Percentiles rank a stretch among this genome's conserved stretches.
Conservation (phyloP, 805 yeast species). For the Zygoascus flipseniorum region DNA sequence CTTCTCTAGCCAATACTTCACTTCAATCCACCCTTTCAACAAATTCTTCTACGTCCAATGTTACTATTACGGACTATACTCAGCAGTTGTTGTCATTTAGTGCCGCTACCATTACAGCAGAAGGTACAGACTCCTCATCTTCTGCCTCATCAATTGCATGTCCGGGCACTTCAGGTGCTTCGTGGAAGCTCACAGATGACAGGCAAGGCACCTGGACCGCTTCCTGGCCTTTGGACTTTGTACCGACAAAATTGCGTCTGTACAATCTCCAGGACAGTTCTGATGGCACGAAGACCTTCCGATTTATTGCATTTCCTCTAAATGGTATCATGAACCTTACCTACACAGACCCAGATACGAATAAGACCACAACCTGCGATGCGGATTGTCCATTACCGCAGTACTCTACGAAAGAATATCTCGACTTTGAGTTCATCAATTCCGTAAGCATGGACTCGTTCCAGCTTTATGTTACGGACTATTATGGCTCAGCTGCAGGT, state of each 20-base stretch:
- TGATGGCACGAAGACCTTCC: constrained; percentile 47
- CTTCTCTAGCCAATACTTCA: constrained; percentile 46
- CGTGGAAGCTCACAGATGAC: constrained; percentile 46
- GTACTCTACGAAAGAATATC: constrained; percentile 38
- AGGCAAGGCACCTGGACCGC: constrained; percentile 61
- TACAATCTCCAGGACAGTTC: constrained; percentile 48
- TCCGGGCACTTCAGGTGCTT: constrained; percentile 34
- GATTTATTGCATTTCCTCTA: constrained; percentile 69
- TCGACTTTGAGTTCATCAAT: constrained; percentile 78
- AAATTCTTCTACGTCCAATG: constrained; percentile 1
- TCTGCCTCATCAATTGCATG: constrained; percentile 40
- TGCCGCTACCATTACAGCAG: constrained; percentile 18
- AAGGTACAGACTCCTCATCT: constrained; percentile 13
- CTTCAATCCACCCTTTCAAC: constrained; percentile 6
- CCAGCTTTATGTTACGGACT: constrained; percentile 53
- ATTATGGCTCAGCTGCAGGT: constrained; percentile 63
- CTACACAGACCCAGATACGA: constrained; percentile 66
- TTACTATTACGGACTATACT: neutral
- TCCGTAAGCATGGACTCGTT: constrained; percentile 50
- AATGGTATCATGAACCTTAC: constrained; percentile 88
- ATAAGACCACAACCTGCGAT: constrained; percentile 58
- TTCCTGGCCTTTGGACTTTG: constrained; percentile 43
- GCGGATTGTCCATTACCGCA: constrained; percentile 76
- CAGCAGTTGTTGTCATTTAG: constrained; percentile 31
- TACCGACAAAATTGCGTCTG: constrained; percentile 66